Evolutionary conservation across 2,329 filamentous ascomycete genomes (phyloP), one percentile per base, ranked within the genome.

Genomic region (Pseudocercospora ulei): DNA sequence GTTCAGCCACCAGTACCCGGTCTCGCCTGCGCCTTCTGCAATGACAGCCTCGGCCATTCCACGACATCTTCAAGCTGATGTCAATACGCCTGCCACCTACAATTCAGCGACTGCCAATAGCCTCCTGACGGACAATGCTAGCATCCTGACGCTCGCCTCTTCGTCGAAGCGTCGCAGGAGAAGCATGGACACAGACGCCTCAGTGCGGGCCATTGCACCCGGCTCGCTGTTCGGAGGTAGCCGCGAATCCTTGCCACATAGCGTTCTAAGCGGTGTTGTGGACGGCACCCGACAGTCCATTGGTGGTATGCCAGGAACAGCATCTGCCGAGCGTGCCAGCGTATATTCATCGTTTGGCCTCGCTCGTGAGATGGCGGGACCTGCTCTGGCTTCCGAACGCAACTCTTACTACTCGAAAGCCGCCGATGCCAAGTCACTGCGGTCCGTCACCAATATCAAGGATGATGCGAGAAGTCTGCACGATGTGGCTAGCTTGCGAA

Each of bases 121-220:
- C 53, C 70, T 88, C 4, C 67, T 88, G 20, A 85, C 81, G 1
- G 84, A 92, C 59, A 84, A 92, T 57, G 84, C 84, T 13, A 88
- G 82, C 16, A 87, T 92, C 50, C 65, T 92, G 44, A 92, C 84
- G 0, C 69, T 92, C 8, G 84, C 84, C 2, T 88, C 82, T 3
- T 87, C 82, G 0, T 84, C 80, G 48, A 85, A 88, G 63, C 75
- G 80, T 23, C 77, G 84, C 22, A 74, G 83, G 33, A 75, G 82
- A 44, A 87, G 82, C 18, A 77, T 88, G 62, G 84, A 90, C 59
- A 90, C 84, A 0, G 82, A 90, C 57, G 84, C 84, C 3, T 88
- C 82, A 0, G 82, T 90, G 24, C 80, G 84, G 27, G 84, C 84
- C 2, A 66, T 92, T n/a, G 81, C 84, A 1, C 83, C 83, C 0